These are phyloP conservation scores for Mrakia frigida DNA, from an alignment of 768 basidiomycete species.

Conservation along the genomic window DNA sequence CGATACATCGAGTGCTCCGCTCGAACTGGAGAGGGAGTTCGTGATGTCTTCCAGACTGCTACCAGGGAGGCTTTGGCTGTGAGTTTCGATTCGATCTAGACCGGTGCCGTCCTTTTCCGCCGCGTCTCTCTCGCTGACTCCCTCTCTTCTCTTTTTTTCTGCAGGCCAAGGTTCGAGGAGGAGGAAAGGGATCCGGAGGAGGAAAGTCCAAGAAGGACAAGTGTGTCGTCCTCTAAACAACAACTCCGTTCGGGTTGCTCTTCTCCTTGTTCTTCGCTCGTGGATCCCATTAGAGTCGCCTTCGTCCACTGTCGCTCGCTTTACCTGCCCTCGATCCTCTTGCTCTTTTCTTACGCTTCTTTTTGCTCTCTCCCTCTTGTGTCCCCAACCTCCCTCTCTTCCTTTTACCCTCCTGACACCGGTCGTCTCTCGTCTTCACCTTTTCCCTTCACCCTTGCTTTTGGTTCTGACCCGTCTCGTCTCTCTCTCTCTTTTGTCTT, in stretches of 20 bases:
- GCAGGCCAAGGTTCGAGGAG: conserved; percentile 28
- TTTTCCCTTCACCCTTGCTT: too few relatives aligned
- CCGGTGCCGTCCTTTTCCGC: background rate
- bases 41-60: conserved; percentile 97
- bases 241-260: background rate
- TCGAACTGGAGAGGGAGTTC: conserved; percentile 91
- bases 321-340: too few relatives aligned
- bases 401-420: too few relatives aligned
- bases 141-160: background rate
- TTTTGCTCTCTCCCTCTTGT: too few relatives aligned
- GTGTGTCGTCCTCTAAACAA: conserved; percentile 31
- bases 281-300: background rate
- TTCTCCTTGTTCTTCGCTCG: conserved; percentile 8
- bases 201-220: conserved; percentile 20
- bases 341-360: too few relatives aligned
- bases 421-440: too few relatives aligned
- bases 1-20: conserved; percentile 98
- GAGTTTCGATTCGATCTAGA: background rate
- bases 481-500: too few relatives aligned
- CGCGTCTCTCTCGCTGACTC: background rate
- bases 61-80: conserved; percentile 73
- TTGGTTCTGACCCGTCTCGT: too few relatives aligned
- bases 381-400: too few relatives aligned
- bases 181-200: conserved; percentile 26
- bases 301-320: too few relatives aligned